Evolutionary conservation across 345 rosid genomes (phyloP).

Genomic region (Moringa oleifera): DNA sequence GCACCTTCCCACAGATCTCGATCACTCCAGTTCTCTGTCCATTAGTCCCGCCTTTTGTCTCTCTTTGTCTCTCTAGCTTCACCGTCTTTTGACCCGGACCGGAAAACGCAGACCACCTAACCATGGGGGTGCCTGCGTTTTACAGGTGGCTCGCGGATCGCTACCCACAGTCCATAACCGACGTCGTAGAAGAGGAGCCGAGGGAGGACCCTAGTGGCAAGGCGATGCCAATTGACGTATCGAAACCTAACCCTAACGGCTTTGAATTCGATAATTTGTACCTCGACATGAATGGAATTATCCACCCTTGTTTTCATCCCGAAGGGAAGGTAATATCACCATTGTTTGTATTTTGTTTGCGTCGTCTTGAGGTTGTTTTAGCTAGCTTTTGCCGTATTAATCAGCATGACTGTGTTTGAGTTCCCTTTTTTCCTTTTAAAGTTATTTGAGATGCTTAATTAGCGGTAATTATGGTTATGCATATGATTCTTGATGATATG

Average conservation of each 20-base stretch:
- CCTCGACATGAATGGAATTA: slow-evolving; percentile 91
- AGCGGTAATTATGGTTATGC: too few relatives aligned
- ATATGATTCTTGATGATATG: too few relatives aligned
- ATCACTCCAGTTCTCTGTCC: not conserved
- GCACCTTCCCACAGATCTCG: slow-evolving; percentile 13
- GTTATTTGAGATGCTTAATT: too few relatives aligned
- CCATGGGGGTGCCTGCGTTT: slow-evolving; percentile 98
- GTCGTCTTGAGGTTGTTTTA: not conserved
- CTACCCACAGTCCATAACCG: slow-evolving; percentile 69
- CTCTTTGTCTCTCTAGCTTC: not conserved
- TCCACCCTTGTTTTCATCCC: slow-evolving; percentile 97
- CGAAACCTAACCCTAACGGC: slow-evolving; percentile 90
- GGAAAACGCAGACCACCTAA: slow-evolving; percentile 1
- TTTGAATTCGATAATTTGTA: slow-evolving; percentile 84
- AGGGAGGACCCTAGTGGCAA: slow-evolving; percentile 33
- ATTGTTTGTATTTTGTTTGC: not conserved
- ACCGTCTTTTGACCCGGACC: not conserved
- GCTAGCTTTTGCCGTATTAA: too few relatives aligned
- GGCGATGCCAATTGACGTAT: slow-evolving; percentile 45
- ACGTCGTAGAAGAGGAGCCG: slow-evolving; percentile 80
- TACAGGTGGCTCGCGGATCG: slow-evolving; percentile 97
- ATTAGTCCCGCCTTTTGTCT: not conserved
- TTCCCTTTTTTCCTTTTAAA: too few relatives aligned
- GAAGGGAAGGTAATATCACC: slow-evolving; percentile 66
- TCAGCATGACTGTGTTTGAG: too few relatives aligned